phyloP scores from a whole-genome alignment of 2,329 filamentous ascomycete species.

The Phialocephala sp. region DNA sequence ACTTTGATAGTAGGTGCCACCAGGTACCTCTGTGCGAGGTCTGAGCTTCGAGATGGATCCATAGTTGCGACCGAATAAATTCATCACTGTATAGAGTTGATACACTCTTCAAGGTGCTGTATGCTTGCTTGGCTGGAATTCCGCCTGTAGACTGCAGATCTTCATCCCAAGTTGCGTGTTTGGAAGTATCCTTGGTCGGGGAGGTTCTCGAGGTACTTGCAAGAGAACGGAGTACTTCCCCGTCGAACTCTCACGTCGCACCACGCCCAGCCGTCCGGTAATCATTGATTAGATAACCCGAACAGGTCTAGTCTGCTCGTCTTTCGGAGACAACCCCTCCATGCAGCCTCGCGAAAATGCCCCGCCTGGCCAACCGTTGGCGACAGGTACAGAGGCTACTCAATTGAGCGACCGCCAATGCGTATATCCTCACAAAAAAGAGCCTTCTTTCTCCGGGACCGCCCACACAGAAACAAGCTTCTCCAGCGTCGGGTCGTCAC shows the following conservation, averaged over 20 bases:
- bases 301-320: not conserved
- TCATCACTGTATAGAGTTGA: not conserved
- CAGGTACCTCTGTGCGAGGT: not conserved
- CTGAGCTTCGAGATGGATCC: not conserved
- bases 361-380: too few relatives aligned
- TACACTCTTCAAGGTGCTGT: not conserved
- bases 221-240: too few relatives aligned
- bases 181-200: not conserved
- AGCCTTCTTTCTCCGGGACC: not conserved
- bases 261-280: not conserved
- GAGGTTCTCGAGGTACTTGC: not conserved
- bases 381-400: too few relatives aligned
- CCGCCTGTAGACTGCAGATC: not conserved
- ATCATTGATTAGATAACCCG: not conserved
- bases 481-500: constrained; percentile 1
- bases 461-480: not conserved
- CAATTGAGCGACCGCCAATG: not conserved
- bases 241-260: too few relatives aligned
- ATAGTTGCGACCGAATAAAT: not conserved
- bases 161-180: not conserved
- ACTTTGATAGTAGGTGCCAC: not conserved
- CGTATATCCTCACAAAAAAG: not conserved
- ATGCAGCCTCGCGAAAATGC: constrained; percentile 3
- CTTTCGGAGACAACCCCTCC: not conserved
- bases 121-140: not conserved